Percentiles rank a stretch among this genome's conserved stretches.
phyloP scores from a whole-genome alignment of 139 green algal genomes.

The Chlamydomonas eustigma region DNA sequence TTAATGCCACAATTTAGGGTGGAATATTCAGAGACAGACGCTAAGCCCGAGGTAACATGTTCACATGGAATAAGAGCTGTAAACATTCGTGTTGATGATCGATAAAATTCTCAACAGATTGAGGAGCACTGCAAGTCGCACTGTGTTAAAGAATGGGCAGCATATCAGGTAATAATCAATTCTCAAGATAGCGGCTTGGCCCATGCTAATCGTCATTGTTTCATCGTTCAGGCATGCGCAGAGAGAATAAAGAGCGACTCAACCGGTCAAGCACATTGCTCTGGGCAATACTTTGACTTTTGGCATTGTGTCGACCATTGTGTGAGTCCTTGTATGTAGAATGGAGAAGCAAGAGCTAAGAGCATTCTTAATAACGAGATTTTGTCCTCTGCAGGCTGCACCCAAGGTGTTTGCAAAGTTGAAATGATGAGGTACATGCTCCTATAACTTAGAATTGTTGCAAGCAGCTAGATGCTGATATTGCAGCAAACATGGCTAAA shows the following conservation, averaged over 20 bases:
- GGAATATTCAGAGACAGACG: constrained; percentile 56
- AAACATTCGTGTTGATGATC: neutral
- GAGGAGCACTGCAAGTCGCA: constrained; percentile 61
- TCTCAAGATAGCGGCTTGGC: neutral
- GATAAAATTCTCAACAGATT: constrained; percentile 26
- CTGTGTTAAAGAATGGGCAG: constrained; percentile 53
- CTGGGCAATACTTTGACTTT: constrained; percentile 77
- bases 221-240: constrained; percentile 47
- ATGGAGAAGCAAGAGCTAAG: neutral
- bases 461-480: too few relatives aligned
- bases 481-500: too few relatives aligned
- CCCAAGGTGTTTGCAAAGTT: constrained; percentile 27
- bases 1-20: constrained; percentile 29
- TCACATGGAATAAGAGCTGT: neutral
- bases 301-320: constrained; percentile 72
- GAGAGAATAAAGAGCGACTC: constrained; percentile 63
- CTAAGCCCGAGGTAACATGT: constrained; percentile 44
- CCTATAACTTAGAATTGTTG: too few relatives aligned
- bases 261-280: constrained; percentile 68
- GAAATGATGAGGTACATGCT: too few relatives aligned
- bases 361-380: too few relatives aligned
- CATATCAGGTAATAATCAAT: constrained; percentile 38
- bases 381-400: constrained; percentile 21
- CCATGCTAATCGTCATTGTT: neutral
- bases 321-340: constrained; percentile 33